Evolutionary conservation across 225 moss, liverwort and hornwort species (phyloP), one percentile per base, ranked within the genome.

Genomic region (Pleurozium schreberi): DNA sequence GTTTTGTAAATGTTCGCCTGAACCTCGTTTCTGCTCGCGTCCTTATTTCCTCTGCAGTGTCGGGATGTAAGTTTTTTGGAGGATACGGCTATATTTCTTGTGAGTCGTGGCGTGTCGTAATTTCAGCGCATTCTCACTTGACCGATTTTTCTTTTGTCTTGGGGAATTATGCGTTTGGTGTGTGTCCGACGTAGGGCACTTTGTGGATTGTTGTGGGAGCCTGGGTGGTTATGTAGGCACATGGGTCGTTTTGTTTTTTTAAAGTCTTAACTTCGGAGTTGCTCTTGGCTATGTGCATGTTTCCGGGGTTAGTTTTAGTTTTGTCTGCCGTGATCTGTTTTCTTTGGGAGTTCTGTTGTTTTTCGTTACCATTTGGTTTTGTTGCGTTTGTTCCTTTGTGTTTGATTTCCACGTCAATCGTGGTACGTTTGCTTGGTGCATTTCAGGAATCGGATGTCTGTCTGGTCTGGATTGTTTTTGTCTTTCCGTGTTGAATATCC

Each of bases 101-200:
- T 42, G 8, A 9, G 5, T 5, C 5, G 5, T 9, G 8, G 8
- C 1, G 1, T 9, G 3, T 42, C 8, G 8, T 26, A 5, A 3
- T 26, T 4, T 3, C 1, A 25, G 14, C 1, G 3, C 9, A 5
- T 42, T 8, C 8, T 8, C 3, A 25, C 5, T 14, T 15, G 14
- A 1, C 1, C 14, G 15, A 8, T 8, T n/a, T n/a, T n/a, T n/a
- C n/a, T n/a, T n/a, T 8, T n/a, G 18, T 68, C 10, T 15, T 42
- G 0, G 26, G 27, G 9, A 16, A 0, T 27, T 26, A 9, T 27
- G 5, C 27, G 2, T 27, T 27, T 8, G n/a, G 42, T 42, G 5
- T 15, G 14, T 1, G 2, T 15, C 12, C 9, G 5, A 5, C 5
- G 5, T 15, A 5, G 1, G 16, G 71, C 6, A 0, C 3, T 3